phyloP scores from a whole-genome alignment of 768 basidiomycete species.

The Leccinum arenicola region DNA sequence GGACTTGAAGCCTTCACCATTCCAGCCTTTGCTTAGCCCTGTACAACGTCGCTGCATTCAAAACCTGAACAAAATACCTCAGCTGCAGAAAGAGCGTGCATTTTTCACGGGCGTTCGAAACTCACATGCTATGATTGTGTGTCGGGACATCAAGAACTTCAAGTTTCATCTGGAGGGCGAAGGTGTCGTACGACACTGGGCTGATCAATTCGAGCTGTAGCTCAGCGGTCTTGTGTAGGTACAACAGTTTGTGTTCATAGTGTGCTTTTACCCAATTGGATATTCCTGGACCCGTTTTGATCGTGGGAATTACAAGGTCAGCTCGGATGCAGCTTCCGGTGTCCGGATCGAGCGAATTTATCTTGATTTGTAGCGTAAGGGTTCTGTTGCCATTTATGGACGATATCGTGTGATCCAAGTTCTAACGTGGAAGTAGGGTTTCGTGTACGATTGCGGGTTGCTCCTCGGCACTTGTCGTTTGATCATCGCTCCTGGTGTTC shows the following conservation, averaged over 20 bases:
- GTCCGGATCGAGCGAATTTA: too few relatives aligned
- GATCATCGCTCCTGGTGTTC: too few relatives aligned
- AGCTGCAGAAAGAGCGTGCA: slow-evolving; percentile 65
- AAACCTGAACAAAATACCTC: slow-evolving; percentile 65
- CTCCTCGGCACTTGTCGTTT: too few relatives aligned
- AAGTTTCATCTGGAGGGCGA: slow-evolving; percentile 57
- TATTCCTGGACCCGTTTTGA: too few relatives aligned
- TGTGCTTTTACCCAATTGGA: not conserved
- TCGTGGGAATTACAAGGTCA: too few relatives aligned
- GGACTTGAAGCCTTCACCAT: slow-evolving; percentile 15
- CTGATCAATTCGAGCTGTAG: slow-evolving; percentile 52
- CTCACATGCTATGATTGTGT: slow-evolving; percentile 70
- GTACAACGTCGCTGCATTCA: slow-evolving; percentile 55
- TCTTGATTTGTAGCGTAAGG: too few relatives aligned
- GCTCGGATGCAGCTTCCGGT: too few relatives aligned
- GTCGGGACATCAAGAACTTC: slow-evolving; percentile 62
- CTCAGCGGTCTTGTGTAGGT: not conserved
- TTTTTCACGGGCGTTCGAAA: slow-evolving; percentile 61
- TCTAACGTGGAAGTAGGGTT: too few relatives aligned
- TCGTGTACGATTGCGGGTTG: too few relatives aligned
- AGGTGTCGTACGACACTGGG: slow-evolving; percentile 71
- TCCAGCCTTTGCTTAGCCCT: slow-evolving; percentile 49
- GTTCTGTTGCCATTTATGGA: too few relatives aligned
- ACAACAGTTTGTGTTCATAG: not conserved
- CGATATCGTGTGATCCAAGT: too few relatives aligned